Evolutionary conservation across 2,329 filamentous ascomycete genomes (phyloP).

Genomic region (Alternaria dauci): DNA sequence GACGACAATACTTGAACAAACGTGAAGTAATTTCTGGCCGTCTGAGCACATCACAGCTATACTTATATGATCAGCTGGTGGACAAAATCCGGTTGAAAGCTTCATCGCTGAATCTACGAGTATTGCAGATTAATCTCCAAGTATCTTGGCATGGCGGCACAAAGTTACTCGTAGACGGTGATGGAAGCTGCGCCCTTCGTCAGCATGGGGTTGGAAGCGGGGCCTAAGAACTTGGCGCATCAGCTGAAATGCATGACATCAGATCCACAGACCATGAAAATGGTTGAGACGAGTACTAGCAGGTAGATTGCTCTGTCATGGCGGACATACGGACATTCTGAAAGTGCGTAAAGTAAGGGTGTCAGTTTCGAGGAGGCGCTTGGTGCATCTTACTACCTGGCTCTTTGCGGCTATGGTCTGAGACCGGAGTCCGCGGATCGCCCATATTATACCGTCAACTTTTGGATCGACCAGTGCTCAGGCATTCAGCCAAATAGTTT

Average conservation of each 20-base stretch:
- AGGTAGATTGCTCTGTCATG: background rate
- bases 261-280: background rate
- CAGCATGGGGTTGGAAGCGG: background rate
- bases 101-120: background rate
- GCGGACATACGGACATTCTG: background rate
- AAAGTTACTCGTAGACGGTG: background rate
- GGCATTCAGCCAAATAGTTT: background rate
- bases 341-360: background rate
- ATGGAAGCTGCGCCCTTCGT: background rate
- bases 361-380: background rate
- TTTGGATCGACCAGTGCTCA: background rate
- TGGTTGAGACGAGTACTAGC: background rate
- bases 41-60: background rate
- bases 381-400: background rate
- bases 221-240: background rate
- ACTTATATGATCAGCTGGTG: background rate
- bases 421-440: background rate
- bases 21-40: background rate
- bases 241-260: background rate
- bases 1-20: background rate
- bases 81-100: background rate
- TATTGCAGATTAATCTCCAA: background rate
- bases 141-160: background rate
- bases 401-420: background rate
- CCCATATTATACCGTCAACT: background rate